Conservation (phyloP, 176 grass and related monocot genomes). For the Canna indica region DNA sequence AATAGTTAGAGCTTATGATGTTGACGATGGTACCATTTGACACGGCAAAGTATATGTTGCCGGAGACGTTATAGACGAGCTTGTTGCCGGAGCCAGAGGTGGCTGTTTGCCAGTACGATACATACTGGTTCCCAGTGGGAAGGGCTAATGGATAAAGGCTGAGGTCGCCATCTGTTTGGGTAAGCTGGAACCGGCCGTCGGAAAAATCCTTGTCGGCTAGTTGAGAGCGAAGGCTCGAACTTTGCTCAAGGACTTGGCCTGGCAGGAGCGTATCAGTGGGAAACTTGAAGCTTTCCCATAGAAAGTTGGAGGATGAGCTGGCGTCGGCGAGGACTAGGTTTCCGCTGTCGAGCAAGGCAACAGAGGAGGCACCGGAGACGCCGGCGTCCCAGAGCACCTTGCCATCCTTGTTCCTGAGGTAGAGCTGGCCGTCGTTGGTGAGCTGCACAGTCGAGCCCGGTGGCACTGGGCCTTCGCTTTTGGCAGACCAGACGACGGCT, state of each 20-base stretch:
- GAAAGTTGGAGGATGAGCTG: background rate
- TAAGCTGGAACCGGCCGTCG: conserved; percentile 18
- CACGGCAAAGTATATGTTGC: conserved; percentile 7
- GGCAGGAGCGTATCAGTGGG: conserved; percentile 8
- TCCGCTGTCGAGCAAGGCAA: background rate
- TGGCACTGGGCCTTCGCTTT: background rate
- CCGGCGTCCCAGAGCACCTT: background rate
- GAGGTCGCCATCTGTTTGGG: conserved; percentile 1
- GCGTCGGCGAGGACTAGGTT: background rate
- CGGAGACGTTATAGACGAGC: conserved; percentile 27
- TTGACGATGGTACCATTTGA: background rate
- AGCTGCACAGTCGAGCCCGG: conserved; percentile 13
- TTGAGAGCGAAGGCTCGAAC: background rate
- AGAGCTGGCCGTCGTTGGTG: background rate
- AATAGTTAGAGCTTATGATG: background rate
- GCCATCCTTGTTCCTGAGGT: background rate
- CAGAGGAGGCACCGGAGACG: background rate
- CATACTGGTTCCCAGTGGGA: background rate
- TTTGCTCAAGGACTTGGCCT: background rate
- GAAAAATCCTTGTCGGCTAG: conserved; percentile 11
- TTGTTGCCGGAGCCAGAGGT: background rate
- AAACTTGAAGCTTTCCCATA: conserved; percentile 1
- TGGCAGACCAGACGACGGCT: conserved; percentile 31
- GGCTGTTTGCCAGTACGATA: background rate
- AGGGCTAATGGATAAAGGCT: conserved; percentile 13